These are phyloP conservation scores for Phalaenopsis aphrodite DNA, from an alignment of 106 monocot species.

Conservation along the genomic window DNA sequence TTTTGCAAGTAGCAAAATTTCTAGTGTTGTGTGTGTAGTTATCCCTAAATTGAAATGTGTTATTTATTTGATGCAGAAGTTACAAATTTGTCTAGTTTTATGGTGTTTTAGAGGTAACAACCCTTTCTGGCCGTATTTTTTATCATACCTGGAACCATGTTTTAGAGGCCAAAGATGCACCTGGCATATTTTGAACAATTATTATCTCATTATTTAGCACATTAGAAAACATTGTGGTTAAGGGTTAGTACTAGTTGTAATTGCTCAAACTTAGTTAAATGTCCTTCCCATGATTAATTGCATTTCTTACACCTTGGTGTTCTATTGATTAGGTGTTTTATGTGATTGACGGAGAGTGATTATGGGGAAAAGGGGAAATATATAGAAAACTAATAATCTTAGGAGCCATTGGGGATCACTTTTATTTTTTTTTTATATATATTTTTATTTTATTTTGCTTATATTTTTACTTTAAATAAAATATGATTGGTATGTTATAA, in stretches of 20 bases:
- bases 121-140: too few species aligned
- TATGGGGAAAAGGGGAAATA: neutral
- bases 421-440: too few species aligned
- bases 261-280: neutral
- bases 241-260: neutral
- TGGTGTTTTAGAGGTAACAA: neutral
- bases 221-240: neutral
- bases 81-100: neutral
- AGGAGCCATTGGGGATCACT: too few species aligned
- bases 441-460: too few species aligned
- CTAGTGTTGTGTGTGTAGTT: too few species aligned
- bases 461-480: too few species aligned
- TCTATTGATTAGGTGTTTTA: neutral
- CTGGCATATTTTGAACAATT: neutral
- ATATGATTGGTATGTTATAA: too few species aligned
- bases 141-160: too few species aligned
- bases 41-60: neutral
- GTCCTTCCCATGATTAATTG: neutral
- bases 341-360: neutral
- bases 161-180: neutral
- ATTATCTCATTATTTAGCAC: neutral
- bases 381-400: neutral
- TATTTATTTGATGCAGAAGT: neutral
- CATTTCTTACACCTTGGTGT: neutral
- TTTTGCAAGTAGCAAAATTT: too few species aligned